phyloP scores from a whole-genome alignment of 2,329 filamentous ascomycete species.

The Arthroderma uncinatum region DNA sequence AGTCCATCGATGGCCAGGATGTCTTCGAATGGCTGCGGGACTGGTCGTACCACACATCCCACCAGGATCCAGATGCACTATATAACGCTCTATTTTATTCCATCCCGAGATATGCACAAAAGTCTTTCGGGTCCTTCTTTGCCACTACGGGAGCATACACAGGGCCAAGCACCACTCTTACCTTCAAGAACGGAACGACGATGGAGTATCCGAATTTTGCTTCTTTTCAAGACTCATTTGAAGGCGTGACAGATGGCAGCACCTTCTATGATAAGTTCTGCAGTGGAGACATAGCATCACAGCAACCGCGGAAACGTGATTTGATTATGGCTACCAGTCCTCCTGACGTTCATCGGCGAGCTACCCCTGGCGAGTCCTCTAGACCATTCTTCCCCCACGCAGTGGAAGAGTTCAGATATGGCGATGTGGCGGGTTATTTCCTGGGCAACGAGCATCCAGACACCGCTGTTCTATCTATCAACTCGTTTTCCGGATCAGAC shows the following conservation, averaged over 20 bases:
- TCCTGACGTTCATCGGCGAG: slow-evolving; percentile 9
- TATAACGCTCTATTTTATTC: slow-evolving; percentile 25
- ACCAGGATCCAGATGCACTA: slow-evolving; percentile 24
- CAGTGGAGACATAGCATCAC: slow-evolving; percentile 12
- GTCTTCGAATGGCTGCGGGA: slow-evolving; percentile 20
- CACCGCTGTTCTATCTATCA: slow-evolving; percentile 36
- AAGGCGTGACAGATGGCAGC: slow-evolving; percentile 28
- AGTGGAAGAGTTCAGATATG: slow-evolving; percentile 24
- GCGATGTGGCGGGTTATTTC: slow-evolving; percentile 36
- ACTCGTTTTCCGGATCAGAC: slow-evolving; percentile 26
- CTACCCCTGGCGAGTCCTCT: slow-evolving; percentile 3
- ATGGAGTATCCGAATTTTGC: slow-evolving; percentile 20
- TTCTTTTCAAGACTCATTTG: slow-evolving; percentile 21
- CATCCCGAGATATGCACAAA: slow-evolving; percentile 9
- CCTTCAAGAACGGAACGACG: slow-evolving; percentile 25
- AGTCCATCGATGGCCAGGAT: slow-evolving; percentile 23
- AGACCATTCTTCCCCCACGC: slow-evolving; percentile 29
- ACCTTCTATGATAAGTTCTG: slow-evolving; percentile 34
- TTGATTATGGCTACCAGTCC: background rate
- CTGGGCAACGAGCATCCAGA: slow-evolving; percentile 32
- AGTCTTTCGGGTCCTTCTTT: slow-evolving; percentile 10
- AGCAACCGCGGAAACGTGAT: slow-evolving; percentile 11
- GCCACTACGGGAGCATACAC: slow-evolving; percentile 17
- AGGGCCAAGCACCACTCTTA: slow-evolving; percentile 21
- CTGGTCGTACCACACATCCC: slow-evolving; percentile 15